phyloP scores from a whole-genome alignment of 352 stramenopile genomes.

The Hyaloperonospora arabidopsidis region DNA sequence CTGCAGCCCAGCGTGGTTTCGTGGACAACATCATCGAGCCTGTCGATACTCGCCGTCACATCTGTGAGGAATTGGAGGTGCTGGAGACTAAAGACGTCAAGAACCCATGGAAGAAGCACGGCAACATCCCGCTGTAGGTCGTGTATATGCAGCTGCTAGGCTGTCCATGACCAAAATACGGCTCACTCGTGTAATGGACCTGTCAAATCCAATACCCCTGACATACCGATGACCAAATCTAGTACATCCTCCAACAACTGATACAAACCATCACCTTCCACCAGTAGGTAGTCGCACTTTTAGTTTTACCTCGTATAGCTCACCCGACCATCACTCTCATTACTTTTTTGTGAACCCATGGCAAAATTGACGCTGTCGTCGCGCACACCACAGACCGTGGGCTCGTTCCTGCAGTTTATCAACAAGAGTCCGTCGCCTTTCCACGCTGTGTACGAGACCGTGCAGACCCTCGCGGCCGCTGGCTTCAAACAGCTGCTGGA shows the following conservation, averaged over 20 bases:
- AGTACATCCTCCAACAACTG: neutral
- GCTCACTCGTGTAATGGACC: constrained; percentile 2
- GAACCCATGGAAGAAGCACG: constrained; percentile 94
- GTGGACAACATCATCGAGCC: constrained; percentile 98
- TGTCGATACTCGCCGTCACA: constrained; percentile 84
- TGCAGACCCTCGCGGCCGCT: constrained; percentile 69
- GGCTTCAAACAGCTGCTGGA: constrained; percentile 90
- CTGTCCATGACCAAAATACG: neutral
- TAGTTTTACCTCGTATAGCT: neutral
- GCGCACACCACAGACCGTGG: constrained; percentile 58
- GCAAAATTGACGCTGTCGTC: constrained; percentile 42
- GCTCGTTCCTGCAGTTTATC: constrained; percentile 87
- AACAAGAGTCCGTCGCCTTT: constrained; percentile 92
- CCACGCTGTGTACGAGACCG: constrained; percentile 87
- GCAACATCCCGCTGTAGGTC: constrained; percentile 94
- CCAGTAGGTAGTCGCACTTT: neutral
- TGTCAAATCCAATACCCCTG: constrained; percentile 12
- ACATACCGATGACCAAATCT: neutral
- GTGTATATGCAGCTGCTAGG: constrained; percentile 7
- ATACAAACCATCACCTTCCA: neutral
- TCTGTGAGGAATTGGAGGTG: constrained; percentile 95
- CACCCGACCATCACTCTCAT: constrained; percentile 26
- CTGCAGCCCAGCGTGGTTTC: constrained; percentile 94
- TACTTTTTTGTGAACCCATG: constrained; percentile 18
- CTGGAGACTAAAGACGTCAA: constrained; percentile 90